Percentiles rank a stretch among this genome's conserved stretches.
These are phyloP conservation scores for Botrytis paeoniae DNA, from an alignment of 2,329 filamentous ascomycete genomes.

Conservation along the genomic window DNA sequence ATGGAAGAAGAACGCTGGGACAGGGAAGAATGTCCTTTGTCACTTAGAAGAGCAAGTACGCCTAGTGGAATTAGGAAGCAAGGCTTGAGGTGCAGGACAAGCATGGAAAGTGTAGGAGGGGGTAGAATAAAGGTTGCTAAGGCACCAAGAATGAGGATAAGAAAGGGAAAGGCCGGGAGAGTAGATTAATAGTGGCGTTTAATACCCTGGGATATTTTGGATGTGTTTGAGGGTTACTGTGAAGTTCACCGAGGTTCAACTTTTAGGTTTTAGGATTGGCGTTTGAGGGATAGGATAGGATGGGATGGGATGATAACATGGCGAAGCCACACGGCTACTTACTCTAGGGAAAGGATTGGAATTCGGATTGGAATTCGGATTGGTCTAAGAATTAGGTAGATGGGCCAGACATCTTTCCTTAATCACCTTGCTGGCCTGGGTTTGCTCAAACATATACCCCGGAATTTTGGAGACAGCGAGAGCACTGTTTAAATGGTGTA, in stretches of 20 bases:
- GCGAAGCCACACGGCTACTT: neutral
- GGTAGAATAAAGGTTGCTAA: neutral
- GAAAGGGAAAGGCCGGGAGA: neutral
- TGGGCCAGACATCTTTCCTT: neutral
- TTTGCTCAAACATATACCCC: slow-evolving; percentile 10
- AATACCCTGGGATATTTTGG: neutral
- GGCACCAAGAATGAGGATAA: slow-evolving; percentile 10
- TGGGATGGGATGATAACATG: neutral
- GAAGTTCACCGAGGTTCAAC: neutral
- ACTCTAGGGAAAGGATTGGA: neutral
- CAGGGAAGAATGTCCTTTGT: neutral
- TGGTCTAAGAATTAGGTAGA: neutral
- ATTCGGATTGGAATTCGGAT: neutral
- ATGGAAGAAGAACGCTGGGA: slow-evolving; percentile 2
- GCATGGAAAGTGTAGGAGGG: neutral
- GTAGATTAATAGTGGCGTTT: neutral
- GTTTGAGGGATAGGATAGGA: neutral
- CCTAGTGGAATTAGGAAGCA: slow-evolving; percentile 16
- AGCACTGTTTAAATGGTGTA: neutral
- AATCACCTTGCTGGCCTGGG: neutral
- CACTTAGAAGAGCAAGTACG: slow-evolving; percentile 10
- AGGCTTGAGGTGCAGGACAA: slow-evolving; percentile 1
- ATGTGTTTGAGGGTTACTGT: neutral
- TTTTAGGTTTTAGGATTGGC: slow-evolving; percentile 6
- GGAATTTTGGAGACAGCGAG: neutral